Conservation (phyloP, 2,329 filamentous ascomycete genomes). For the Clonostachys sp. region DNA sequence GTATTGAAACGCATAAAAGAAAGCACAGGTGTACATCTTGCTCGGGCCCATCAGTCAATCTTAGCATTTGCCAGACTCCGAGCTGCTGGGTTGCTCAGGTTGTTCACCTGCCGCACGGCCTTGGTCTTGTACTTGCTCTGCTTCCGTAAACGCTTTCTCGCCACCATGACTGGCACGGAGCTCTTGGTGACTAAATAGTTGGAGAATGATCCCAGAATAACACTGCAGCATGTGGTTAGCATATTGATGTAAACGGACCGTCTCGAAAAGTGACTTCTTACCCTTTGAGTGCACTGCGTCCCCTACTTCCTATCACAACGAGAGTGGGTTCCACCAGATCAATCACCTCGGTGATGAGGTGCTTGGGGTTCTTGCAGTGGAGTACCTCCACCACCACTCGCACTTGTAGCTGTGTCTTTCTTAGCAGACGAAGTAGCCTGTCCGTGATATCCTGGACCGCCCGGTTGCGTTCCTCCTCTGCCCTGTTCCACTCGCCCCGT, state of each 20-base stretch:
- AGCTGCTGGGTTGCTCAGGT: conserved; percentile 66
- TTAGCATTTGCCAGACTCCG: conserved; percentile 67
- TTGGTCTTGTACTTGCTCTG: conserved; percentile 73
- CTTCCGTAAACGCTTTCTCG: conserved; percentile 82
- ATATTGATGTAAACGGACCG: not conserved
- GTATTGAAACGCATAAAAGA: too few species aligned
- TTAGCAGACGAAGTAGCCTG: conserved; percentile 75
- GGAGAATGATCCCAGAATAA: conserved; percentile 91
- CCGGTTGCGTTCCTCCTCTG: conserved; percentile 74
- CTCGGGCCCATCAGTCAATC: conserved; percentile 50
- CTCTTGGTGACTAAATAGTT: conserved; percentile 98
- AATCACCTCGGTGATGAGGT: conserved; percentile 95
- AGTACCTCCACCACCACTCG: conserved; percentile 93
- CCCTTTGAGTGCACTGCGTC: conserved; percentile 90
- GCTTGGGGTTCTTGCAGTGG: conserved; percentile 96
- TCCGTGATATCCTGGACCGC: conserved; percentile 83
- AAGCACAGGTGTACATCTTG: not conserved
- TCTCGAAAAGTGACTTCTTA: conserved; percentile 36
- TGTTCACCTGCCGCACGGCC: conserved; percentile 73
- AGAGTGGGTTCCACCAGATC: conserved; percentile 87
- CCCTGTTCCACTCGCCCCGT: conserved; percentile 41
- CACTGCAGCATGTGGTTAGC: conserved; percentile 42
- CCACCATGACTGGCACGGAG: conserved; percentile 96
- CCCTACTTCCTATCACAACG: conserved; percentile 87
- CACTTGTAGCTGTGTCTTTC: conserved; percentile 90